Evolutionary conservation across 495 filamentous ascomycete species (phyloP), one percentile per base, ranked within the genome.

Genomic region (Talaromyces adpressus): DNA sequence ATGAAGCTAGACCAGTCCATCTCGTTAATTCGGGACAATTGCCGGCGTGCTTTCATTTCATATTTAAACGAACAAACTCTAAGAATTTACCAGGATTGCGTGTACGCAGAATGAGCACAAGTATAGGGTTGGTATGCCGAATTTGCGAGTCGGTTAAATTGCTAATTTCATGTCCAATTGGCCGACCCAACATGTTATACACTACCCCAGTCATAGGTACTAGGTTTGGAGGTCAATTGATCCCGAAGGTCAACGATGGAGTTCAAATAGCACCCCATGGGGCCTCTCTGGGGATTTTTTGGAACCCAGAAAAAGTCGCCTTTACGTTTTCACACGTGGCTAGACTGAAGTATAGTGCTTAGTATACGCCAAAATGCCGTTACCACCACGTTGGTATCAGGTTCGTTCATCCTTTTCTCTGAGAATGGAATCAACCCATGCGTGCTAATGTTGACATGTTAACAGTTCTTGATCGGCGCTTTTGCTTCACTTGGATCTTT

Each of bases 401-500:
- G 81, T 82, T 76, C 23, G 74, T 62, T 22, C 23, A 53, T 11
- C 29, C 49, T 23, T 22, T 32, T 45, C 11, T 47, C 8, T n/a
- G 23, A 30, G 12, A 45, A 11, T 47, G 30, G 3, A 12, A 18
- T 9, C 16, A 22, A 61, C 71, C 49, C 23, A 56, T 12, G 23
- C 6, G 11, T 27, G 11, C 20, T 27, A 56, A 56, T 29, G n/a
- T 56, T 27, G 22, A 16, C 23, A 56, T 27, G 9, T 4, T 29
- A 22, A 25, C 59, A 87, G 81, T 85, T 85, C 68, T 77, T 87
- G 63, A 81, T 86, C 20, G 81, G 83, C 72, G 77, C 87, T 47
- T 87, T 87, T 70, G 85, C 85, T 71, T 86, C 84, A 6, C 72
- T 87, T 34, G 84, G 84, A 56, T 85, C 82, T 18, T 80, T 86